Conservation (phyloP, 345 rosid genomes). For the Citrus cavaleriei region DNA sequence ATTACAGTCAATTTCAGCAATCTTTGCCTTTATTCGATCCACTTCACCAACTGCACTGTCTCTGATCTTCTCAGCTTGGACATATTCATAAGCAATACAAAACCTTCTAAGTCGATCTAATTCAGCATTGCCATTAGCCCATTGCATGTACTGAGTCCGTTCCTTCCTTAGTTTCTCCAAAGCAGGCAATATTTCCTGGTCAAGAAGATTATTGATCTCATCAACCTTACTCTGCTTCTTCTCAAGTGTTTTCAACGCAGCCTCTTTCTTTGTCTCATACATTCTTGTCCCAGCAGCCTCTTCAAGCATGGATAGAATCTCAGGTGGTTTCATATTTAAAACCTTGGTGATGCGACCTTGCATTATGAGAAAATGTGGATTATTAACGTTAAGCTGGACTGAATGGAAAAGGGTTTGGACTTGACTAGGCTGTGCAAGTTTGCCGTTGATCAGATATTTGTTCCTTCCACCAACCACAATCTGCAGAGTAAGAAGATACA, state of each 20-base stretch:
- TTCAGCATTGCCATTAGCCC: constrained; percentile 89
- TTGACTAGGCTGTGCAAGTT: constrained; percentile 76
- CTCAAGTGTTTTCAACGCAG: constrained; percentile 86
- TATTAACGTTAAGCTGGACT: constrained; percentile 94
- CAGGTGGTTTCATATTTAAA: constrained; percentile 96
- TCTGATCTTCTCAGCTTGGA: constrained; percentile 62
- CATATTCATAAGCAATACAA: constrained; percentile 65
- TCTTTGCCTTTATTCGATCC: constrained; percentile 45
- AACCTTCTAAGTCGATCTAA: constrained; percentile 69
- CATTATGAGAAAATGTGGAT: constrained; percentile 99
- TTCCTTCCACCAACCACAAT: constrained; percentile 91
- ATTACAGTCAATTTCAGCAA: constrained; percentile 50
- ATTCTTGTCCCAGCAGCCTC: constrained; percentile 99
- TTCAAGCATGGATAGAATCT: constrained; percentile 95
- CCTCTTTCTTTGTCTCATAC: constrained; percentile 95
- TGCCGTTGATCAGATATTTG: constrained; percentile 74
- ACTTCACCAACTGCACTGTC: constrained; percentile 53
- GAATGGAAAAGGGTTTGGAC: constrained; percentile 97
- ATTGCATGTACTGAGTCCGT: constrained; percentile 86
- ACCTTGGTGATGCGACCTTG: constrained; percentile 99
- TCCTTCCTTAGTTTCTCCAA: constrained; percentile 91
- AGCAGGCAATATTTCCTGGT: constrained; percentile 88
- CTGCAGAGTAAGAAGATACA: constrained; percentile 33
- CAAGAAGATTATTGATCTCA: constrained; percentile 91
- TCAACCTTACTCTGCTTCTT: constrained; percentile 95